Percentiles rank a stretch among this genome's conserved stretches.
These are phyloP conservation scores for Fusarium longipes DNA, from an alignment of 2,329 filamentous ascomycete genomes.

Conservation along the genomic window DNA sequence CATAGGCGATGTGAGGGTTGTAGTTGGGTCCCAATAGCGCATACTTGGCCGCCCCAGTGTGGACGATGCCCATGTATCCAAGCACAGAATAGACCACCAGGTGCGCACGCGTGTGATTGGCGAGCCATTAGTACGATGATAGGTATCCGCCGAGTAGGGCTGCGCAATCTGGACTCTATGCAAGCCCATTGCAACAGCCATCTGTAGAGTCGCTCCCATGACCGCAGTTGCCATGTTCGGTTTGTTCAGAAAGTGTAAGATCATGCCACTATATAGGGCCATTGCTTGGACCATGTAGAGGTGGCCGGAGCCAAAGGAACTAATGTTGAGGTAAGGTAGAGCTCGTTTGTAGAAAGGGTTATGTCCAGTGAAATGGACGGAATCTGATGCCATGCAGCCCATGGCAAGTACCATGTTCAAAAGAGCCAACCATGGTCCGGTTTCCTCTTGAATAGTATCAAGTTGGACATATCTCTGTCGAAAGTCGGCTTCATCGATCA, in stretches of 20 bases:
- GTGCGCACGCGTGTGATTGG: conserved; percentile 57
- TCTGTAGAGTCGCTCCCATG: conserved; percentile 75
- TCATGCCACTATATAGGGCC: conserved; percentile 78
- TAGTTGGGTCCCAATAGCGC: conserved; percentile 72
- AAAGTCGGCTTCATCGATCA: conserved; percentile 78
- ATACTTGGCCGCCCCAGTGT: conserved; percentile 77
- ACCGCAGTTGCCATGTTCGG: conserved; percentile 82
- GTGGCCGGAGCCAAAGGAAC: conserved; percentile 68
- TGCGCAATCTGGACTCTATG: conserved; percentile 65
- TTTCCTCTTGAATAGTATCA: conserved; percentile 66
- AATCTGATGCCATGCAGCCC: conserved; percentile 75
- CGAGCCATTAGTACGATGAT: conserved; percentile 58
- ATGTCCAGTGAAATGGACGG: conserved; percentile 67
- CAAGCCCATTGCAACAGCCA: conserved; percentile 77
- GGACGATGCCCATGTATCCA: conserved; percentile 79
- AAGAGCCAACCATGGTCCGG: conserved; percentile 71
- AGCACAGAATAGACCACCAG: conserved; percentile 80
- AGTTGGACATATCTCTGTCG: conserved; percentile 43
- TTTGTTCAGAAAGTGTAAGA: conserved; percentile 79
- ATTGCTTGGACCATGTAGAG: conserved; percentile 78
- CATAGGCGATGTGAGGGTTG: conserved; percentile 65
- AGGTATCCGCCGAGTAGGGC: not conserved
- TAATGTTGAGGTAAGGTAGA: conserved; percentile 73
- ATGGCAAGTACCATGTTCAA: conserved; percentile 82
- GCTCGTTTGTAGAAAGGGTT: conserved; percentile 71